Conservation (phyloP, 805 yeast genomes). For the Candida oleophila region DNA sequence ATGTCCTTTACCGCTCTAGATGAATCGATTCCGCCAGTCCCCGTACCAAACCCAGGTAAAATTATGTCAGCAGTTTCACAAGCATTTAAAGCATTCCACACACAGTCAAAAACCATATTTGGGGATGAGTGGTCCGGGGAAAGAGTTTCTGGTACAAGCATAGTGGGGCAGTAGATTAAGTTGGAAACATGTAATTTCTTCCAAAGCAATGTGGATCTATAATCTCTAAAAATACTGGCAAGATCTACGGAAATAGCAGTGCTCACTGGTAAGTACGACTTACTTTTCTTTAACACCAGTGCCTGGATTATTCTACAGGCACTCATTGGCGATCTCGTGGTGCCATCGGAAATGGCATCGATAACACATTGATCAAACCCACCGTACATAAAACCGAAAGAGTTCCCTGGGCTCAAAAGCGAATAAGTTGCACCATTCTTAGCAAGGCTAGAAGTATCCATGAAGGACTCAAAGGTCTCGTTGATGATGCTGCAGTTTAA, state of each 20-base stretch:
- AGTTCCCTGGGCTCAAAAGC: constrained; percentile 20
- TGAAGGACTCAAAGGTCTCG: neutral
- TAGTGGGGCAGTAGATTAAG: constrained; percentile 17
- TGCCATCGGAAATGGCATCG: constrained; percentile 6
- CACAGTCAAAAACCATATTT: constrained; percentile 15
- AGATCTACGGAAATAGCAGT: constrained; percentile 14
- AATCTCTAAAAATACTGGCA: constrained; percentile 5
- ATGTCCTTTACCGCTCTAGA: constrained; percentile 17
- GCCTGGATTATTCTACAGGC: constrained; percentile 17
- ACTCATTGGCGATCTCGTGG: constrained; percentile 5
- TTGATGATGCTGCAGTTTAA: neutral
- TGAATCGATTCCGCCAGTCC: constrained; percentile 20
- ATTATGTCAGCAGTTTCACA: constrained; percentile 11
- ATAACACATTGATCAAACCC: constrained; percentile 25
- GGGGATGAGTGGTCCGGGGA: neutral
- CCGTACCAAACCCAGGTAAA: constrained; percentile 29
- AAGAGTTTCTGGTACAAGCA: constrained; percentile 21
- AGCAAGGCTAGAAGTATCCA: neutral
- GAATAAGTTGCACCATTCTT: neutral
- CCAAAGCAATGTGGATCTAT: too few relatives aligned
- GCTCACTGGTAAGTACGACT: constrained; percentile 20
- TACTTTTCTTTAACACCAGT: constrained; percentile 10
- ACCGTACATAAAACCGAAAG: constrained; percentile 26
- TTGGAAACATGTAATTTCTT: constrained; percentile 4
- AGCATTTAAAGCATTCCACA: constrained; percentile 20